Percentiles rank a stretch among this genome's conserved stretches.
Evolutionary conservation across 306 rosid genomes (phyloP).

Genomic region (Alnus rubra): DNA sequence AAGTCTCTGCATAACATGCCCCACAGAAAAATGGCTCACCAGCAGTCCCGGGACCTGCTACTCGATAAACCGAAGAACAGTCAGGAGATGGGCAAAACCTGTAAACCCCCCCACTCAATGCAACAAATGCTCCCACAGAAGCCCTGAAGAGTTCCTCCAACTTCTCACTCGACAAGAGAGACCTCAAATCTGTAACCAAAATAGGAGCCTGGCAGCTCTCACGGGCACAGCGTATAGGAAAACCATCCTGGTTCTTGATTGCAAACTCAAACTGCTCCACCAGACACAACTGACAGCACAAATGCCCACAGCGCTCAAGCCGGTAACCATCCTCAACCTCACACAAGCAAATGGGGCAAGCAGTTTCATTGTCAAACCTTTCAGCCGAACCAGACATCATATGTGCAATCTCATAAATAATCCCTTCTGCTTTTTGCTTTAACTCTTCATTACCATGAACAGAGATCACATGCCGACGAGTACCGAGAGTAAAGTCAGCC

Average conservation of each 20-base stretch:
- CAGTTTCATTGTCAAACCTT: slow-evolving; percentile 39
- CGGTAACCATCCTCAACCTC: slow-evolving; percentile 72
- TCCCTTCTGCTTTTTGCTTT: slow-evolving; percentile 67
- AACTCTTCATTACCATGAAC: slow-evolving; percentile 62
- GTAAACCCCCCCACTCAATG: slow-evolving; percentile 53
- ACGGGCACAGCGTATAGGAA: slow-evolving; percentile 70
- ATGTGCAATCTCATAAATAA: slow-evolving; percentile 49
- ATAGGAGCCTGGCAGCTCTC: slow-evolving; percentile 53
- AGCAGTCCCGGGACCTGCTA: slow-evolving; percentile 42
- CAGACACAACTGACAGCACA: slow-evolving; percentile 68
- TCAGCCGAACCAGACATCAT: slow-evolving; percentile 36
- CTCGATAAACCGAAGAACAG: slow-evolving; percentile 81
- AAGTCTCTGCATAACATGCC: slow-evolving; percentile 83
- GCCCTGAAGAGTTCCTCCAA: slow-evolving; percentile 89
- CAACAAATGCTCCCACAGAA: slow-evolving; percentile 75
- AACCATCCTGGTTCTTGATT: slow-evolving; percentile 63
- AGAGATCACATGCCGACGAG: slow-evolving; percentile 50
- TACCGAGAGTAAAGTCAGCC: slow-evolving; percentile 59
- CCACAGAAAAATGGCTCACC: slow-evolving; percentile 78
- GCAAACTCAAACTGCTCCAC: slow-evolving; percentile 87
- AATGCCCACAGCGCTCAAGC: slow-evolving; percentile 78
- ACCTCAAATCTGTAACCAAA: slow-evolving; percentile 58
- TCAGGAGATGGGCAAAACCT: slow-evolving; percentile 94
- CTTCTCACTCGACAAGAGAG: slow-evolving; percentile 57
- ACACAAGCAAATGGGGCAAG: slow-evolving; percentile 88